A percentile compares a stretch with the other conserved stretches of the same genome.
Evolutionary conservation across 331 rosid genomes (phyloP).

Genomic region (Arachis monticola): DNA sequence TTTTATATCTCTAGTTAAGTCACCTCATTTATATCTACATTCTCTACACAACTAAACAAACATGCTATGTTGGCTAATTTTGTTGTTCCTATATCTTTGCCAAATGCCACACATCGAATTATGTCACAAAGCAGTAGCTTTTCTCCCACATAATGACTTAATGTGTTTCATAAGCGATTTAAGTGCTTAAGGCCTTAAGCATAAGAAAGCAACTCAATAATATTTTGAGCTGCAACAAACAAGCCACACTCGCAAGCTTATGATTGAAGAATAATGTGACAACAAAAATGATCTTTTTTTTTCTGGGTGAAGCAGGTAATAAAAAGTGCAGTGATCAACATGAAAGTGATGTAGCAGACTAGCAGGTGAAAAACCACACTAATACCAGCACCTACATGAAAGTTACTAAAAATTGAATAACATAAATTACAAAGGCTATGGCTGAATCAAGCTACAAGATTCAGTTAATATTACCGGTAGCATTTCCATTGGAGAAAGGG

Average conservation of each 20-base stretch:
- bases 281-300: not conserved
- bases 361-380: not conserved
- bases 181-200: not conserved
- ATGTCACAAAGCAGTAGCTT: not conserved
- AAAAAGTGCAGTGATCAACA: not conserved
- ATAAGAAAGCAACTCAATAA: not conserved
- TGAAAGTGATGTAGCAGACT: not conserved
- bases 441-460: not conserved
- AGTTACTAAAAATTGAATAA: not conserved
- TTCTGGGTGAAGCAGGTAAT: not conserved
- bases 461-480: not conserved
- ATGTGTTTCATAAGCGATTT: not conserved
- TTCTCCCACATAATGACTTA: not conserved
- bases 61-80: not conserved
- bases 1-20: no score
- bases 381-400: not conserved
- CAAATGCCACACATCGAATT: not conserved
- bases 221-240: not conserved
- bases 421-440: not conserved
- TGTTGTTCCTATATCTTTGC: not conserved
- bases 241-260: not conserved
- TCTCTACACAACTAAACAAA: no score
- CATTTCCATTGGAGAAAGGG: not conserved
- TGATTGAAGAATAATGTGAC: not conserved
- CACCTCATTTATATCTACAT: no score